Base-by-base conservation (phyloP, 78 protist species). In the Dictyostelium capitatum region DNA sequence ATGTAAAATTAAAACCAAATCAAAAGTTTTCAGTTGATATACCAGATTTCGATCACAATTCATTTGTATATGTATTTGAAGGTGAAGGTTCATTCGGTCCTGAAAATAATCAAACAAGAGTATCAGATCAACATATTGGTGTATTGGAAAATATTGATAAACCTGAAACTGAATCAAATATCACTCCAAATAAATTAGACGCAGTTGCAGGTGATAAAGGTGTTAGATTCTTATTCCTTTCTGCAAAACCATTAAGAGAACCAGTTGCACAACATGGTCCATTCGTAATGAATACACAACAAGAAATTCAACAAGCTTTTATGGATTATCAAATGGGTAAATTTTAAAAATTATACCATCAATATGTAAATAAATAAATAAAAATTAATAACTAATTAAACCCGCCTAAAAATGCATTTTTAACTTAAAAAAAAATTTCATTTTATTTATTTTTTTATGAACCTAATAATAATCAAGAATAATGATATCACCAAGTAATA, bases 281-380 rank as follows among this genome's bases (percentile, higher is more conserved):
- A 11, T 95, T 97, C 28, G 98, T 97, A 53, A 96, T 97, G 97
- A 95, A 91, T 96, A 95, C 98, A 32, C 37, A 82, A 62, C 65
- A 70, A 46, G 98, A 97, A 92, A 57, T 97, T 64, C 6, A 3
- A 43, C 95, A 97, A 82, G 97, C 97, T n/a, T 65, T 78, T 62
- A 41, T 3, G 0, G 98, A 97, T 92, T 97, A 64, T 56, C 46
- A 73, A 41, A 23, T 43, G 4, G 95, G 95, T 37, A 89, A n/a
- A 46, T 89, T 89, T 46, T 89, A 75, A 81, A 8, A n/a, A n/a
- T n/a, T n/a, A n/a, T n/a, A n/a, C n/a, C n/a, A n/a, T 3, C 43
- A 46, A 37, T 41, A n/a, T n/a, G n/a, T 72, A n/a, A 30, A 72
- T 72, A 72, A 6, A 43, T 12, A 51, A 10, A 51, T 7, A 10